phyloP scores from a whole-genome alignment of 1,139 yeast genomes.

The Yamadazyma triangularis region DNA sequence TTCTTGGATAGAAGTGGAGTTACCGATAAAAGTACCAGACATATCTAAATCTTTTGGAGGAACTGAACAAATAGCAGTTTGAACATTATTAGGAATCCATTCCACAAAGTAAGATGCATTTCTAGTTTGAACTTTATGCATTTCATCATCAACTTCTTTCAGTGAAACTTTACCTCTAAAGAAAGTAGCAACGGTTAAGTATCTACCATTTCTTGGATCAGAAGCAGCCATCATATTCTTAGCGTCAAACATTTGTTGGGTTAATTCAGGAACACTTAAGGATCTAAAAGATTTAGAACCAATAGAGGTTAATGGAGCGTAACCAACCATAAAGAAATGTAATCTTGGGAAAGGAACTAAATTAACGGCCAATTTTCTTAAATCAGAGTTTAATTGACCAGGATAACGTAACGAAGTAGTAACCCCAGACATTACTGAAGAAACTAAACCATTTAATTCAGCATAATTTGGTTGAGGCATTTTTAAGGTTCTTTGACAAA shows the following conservation, averaged over 20 bases:
- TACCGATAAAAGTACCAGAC: slow-evolving; percentile 90
- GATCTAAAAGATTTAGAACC: slow-evolving; percentile 80
- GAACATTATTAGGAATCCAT: slow-evolving; percentile 97
- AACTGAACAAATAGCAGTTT: slow-evolving; percentile 87
- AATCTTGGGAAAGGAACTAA: slow-evolving; percentile 93
- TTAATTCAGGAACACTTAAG: slow-evolving; percentile 82
- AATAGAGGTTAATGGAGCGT: slow-evolving; percentile 82
- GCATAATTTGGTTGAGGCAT: slow-evolving; percentile 72
- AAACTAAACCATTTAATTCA: slow-evolving; percentile 76
- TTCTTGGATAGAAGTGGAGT: slow-evolving; percentile 89
- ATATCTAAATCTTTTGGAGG: slow-evolving; percentile 83
- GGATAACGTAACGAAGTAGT: slow-evolving; percentile 88
- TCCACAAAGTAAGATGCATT: slow-evolving; percentile 83
- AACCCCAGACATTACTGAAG: slow-evolving; percentile 92
- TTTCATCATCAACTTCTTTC: slow-evolving; percentile 91
- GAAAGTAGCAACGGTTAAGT: slow-evolving; percentile 91
- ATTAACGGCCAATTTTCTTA: slow-evolving; percentile 88
- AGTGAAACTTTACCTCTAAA: slow-evolving; percentile 90
- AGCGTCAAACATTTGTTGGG: slow-evolving; percentile 90
- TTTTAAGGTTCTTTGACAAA: slow-evolving; percentile 81
- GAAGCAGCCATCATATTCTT: slow-evolving; percentile 95
- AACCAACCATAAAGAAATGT: slow-evolving; percentile 93
- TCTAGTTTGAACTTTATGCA: slow-evolving; percentile 79
- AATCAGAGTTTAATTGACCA: slow-evolving; percentile 88
- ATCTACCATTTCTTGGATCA: slow-evolving; percentile 86